Evolutionary conservation across 768 basidiomycete genomes (phyloP).

Genomic region (Suillus cothurnatus): DNA sequence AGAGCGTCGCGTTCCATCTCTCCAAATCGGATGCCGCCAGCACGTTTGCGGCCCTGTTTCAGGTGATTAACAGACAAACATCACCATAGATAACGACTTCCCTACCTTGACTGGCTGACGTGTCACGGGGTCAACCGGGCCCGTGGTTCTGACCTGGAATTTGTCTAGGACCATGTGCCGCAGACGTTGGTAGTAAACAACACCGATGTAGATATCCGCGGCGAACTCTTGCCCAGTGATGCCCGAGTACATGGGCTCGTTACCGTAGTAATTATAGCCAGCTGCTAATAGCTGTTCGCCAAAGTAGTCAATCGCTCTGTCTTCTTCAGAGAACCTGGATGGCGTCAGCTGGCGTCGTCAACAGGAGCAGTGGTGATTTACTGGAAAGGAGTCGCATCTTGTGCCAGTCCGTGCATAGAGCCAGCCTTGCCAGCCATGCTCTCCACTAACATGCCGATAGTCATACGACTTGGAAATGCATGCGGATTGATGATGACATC

Average conservation of each 20-base stretch:
- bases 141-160: slow-evolving; percentile 98
- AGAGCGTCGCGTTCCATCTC: slow-evolving; percentile 99
- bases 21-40: slow-evolving; percentile 98
- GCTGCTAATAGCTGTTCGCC: slow-evolving; percentile 91
- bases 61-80: slow-evolving; percentile 8
- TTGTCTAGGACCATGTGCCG: slow-evolving; percentile 99
- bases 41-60: slow-evolving; percentile 89
- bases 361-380: slow-evolving; percentile 40
- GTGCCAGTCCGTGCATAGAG: slow-evolving; percentile 96
- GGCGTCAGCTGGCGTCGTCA: slow-evolving; percentile 15
- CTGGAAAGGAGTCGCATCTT: slow-evolving; percentile 99
- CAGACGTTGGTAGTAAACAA: slow-evolving; percentile 98
- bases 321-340: slow-evolving; percentile 87
- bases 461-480: slow-evolving; percentile 99
- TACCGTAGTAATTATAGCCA: slow-evolving; percentile 98
- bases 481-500: slow-evolving; percentile 99
- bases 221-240: slow-evolving; percentile 99
- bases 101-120: slow-evolving; percentile 95
- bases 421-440: slow-evolving; percentile 99
- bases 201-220: slow-evolving; percentile 97
- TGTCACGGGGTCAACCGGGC: slow-evolving; percentile 94
- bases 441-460: slow-evolving; percentile 99
- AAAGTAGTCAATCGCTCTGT: slow-evolving; percentile 97
- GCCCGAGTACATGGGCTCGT: slow-evolving; percentile 99
- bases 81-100: slow-evolving; percentile 4